A percentile compares a stretch with the other conserved stretches of the same genome.
phyloP scores from a whole-genome alignment of 768 basidiomycete species.

The Basidioascus undulatus region DNA sequence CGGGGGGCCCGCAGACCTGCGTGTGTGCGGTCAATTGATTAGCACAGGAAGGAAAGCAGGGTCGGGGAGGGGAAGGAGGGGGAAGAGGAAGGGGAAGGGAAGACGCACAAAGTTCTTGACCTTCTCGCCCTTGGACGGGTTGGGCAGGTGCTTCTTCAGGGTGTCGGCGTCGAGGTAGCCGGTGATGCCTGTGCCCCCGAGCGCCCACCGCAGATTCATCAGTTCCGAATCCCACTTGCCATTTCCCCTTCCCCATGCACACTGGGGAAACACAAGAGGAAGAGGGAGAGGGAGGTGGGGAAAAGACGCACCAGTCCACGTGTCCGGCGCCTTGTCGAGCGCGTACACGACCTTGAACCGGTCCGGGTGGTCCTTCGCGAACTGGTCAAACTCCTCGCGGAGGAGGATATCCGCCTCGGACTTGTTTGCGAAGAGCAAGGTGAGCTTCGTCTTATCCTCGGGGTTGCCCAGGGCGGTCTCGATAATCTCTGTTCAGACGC shows the following conservation, averaged over 20 bases:
- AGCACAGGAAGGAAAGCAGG: not conserved
- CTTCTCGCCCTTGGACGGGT: constrained; percentile 41
- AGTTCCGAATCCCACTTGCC: not conserved
- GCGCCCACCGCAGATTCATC: not conserved
- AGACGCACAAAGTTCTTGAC: constrained; percentile 79
- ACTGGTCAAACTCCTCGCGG: constrained; percentile 40
- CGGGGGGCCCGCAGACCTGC: constrained; percentile 45
- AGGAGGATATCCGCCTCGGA: constrained; percentile 76
- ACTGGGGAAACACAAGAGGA: too few relatives aligned
- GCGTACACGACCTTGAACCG: constrained; percentile 60
- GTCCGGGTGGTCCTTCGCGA: constrained; percentile 23
- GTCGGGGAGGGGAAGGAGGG: not conserved
- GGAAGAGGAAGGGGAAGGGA: constrained; percentile 23
- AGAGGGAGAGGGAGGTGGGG: not conserved
- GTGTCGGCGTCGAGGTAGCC: not conserved
- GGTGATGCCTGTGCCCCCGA: not conserved
- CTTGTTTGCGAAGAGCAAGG: constrained; percentile 71
- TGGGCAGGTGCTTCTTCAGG: constrained; percentile 14
- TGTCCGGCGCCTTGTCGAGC: constrained; percentile 50
- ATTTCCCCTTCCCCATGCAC: too few relatives aligned
- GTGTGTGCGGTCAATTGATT: constrained; percentile 4
- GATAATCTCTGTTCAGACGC: constrained; percentile 23
- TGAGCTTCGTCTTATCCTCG: constrained; percentile 89
- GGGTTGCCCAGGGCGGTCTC: constrained; percentile 36
- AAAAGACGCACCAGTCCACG: constrained; percentile 30